Evolutionary conservation across 2,329 filamentous ascomycete species (phyloP), one percentile per base, ranked within the genome.

Genomic region (Pyrenophora graminea): DNA sequence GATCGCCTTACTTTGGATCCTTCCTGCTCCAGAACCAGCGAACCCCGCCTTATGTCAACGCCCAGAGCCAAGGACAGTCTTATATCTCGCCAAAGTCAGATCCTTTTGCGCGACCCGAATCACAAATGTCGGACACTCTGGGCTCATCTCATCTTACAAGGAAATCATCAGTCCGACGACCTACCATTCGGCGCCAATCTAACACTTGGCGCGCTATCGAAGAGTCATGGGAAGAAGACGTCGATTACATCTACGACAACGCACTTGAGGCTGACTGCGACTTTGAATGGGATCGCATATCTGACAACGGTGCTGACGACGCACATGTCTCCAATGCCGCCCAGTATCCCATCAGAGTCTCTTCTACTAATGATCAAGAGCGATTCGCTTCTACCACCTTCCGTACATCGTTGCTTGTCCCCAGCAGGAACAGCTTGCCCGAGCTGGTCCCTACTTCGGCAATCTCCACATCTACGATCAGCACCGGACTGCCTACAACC

Each of bases 161-260:
- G 10, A 62, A 55, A 45, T 54, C 39, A 31, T 67, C 64, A 9
- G 40, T 67, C 36, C 56, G 63, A 17, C 62, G 56, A 19, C 55
- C 59, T 10, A 39, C 58, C 6, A 45, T 55, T n/a, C 64, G 66
- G 27, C 65, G 67, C 39, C 63, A 64, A 36, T 73, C 70, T 1
- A 70, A 67, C 44, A 66, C 65, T 9, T 72, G 69, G 66, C 66
- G 66, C 21, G 65, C 57, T 13, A 66, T 73, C 23, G 76, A 78
- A 41, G 69, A 69, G 12, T 80, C 79, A 1, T 86, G 83, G 83
- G 83, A 86, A 60, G 82, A 83, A 33, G 82, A 84, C 53, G 82
- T 86, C 48, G 83, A 85, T 57, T 85, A 82, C 61, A 84, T 81
- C 61, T 85, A 85, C 58, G 80, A 85, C 53, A 79, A 84, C 62